A percentile compares a stretch with the other conserved stretches of the same genome.
phyloP scores from a whole-genome alignment of 306 rosid genomes.

The Medicago truncatula region MtrunA17r5.0-ANR NC_053045.1:27076501-27077000 shows the following conservation, averaged over 20 bases:
- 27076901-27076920: no score
- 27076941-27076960: no score
- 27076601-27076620: conserved; percentile 13
- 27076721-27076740: not conserved
- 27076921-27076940: no score
- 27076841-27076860: no score
- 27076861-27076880: no score
- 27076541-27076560: not conserved
- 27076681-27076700: not conserved
- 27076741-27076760: not conserved
- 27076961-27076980: no score
- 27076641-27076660: not conserved
- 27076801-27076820: not conserved
- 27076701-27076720: not conserved
- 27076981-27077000: no score
- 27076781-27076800: not conserved
- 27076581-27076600: not conserved
- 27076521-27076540: no score
- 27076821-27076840: no score
- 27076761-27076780: not conserved
- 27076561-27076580: not conserved
- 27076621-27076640: not conserved
- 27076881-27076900: no score
- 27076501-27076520: no score
- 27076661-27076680: not conserved